phyloP scores from a whole-genome alignment of 202 grass and related monocot species.

The Zizania palustris region DNA sequence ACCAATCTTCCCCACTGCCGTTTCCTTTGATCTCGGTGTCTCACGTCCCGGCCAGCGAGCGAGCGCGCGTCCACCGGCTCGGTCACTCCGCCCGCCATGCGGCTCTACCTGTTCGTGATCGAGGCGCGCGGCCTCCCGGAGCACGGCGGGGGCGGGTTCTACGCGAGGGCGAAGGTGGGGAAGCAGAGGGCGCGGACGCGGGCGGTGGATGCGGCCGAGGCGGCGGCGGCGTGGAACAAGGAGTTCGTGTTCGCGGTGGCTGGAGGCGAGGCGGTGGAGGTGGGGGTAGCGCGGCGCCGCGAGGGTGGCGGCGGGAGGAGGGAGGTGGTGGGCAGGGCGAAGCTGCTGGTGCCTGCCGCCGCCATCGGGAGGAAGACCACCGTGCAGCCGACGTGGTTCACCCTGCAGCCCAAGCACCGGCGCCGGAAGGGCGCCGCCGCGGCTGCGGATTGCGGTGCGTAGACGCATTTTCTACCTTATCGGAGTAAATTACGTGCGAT shows the following conservation, averaged over 20 bases:
- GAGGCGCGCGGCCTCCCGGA: conserved; percentile 59
- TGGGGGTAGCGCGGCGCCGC: conserved; percentile 52
- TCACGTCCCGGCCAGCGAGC: background rate
- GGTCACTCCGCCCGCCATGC: conserved; percentile 43
- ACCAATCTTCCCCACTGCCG: background rate
- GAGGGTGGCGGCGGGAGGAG: conserved; percentile 23
- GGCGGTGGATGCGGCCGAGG: conserved; percentile 36
- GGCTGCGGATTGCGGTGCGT: conserved; percentile 59
- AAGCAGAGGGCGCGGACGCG: conserved; percentile 61
- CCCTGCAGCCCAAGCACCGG: conserved; percentile 56
- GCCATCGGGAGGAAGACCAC: conserved; percentile 33
- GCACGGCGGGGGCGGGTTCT: conserved; percentile 22
- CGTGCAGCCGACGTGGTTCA: conserved; percentile 67
- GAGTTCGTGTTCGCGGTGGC: conserved; percentile 63
- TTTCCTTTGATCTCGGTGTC: background rate
- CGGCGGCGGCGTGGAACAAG: conserved; percentile 64
- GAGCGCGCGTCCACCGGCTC: too few relatives aligned
- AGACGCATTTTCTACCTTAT: conserved; percentile 13
- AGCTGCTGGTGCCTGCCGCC: conserved; percentile 47
- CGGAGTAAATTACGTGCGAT: background rate
- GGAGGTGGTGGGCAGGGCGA: conserved; percentile 65
- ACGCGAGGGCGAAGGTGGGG: conserved; percentile 70
- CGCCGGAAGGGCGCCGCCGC: background rate
- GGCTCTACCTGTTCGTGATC: conserved; percentile 61
- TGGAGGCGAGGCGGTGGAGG: conserved; percentile 41